phyloP scores from a whole-genome alignment of 306 rosid genomes.

The Dryas octopetala region DNA sequence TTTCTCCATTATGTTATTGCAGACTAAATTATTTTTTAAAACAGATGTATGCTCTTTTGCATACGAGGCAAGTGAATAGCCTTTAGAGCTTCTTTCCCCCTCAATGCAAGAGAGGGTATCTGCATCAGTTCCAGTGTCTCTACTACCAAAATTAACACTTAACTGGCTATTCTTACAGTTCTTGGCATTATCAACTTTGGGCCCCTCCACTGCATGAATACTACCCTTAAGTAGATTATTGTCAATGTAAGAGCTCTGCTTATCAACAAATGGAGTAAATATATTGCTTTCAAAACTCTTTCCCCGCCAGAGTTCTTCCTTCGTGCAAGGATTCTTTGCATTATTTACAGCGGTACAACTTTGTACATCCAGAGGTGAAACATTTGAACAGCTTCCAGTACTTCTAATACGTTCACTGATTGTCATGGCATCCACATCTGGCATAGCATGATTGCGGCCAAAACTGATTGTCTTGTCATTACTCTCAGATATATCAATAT shows the following conservation, averaged over 20 bases:
- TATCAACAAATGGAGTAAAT: slow-evolving; percentile 27
- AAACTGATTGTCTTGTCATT: slow-evolving; percentile 22
- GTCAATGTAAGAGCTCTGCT: slow-evolving; percentile 3
- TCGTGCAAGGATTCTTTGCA: slow-evolving; percentile 14
- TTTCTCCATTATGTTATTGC: slow-evolving; percentile 15
- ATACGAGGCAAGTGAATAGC: slow-evolving; percentile 17
- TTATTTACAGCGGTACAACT: neutral
- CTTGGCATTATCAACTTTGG: slow-evolving; percentile 27
- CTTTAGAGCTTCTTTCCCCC: slow-evolving; percentile 21
- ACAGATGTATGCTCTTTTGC: slow-evolving; percentile 21
- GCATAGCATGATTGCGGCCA: slow-evolving; percentile 28
- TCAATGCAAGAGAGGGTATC: slow-evolving; percentile 6
- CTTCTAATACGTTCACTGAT: slow-evolving; percentile 30
- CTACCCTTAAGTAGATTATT: slow-evolving; percentile 31
- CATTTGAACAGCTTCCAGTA: slow-evolving; percentile 26
- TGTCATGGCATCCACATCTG: slow-evolving; percentile 29
- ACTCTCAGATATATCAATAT: slow-evolving; percentile 30
- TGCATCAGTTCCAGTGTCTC: slow-evolving; percentile 27
- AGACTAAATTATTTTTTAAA: slow-evolving; percentile 2
- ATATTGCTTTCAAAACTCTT: slow-evolving; percentile 7
- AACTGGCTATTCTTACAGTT: slow-evolving; percentile 32
- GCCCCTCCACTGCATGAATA: slow-evolving; percentile 31
- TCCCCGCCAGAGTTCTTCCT: slow-evolving; percentile 19
- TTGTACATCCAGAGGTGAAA: slow-evolving; percentile 15
- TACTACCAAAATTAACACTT: slow-evolving; percentile 28